A percentile compares a stretch with the other conserved stretches of the same genome.
phyloP scores from a whole-genome alignment of 164 flowering plant species.

The Santalum album region DNA sequence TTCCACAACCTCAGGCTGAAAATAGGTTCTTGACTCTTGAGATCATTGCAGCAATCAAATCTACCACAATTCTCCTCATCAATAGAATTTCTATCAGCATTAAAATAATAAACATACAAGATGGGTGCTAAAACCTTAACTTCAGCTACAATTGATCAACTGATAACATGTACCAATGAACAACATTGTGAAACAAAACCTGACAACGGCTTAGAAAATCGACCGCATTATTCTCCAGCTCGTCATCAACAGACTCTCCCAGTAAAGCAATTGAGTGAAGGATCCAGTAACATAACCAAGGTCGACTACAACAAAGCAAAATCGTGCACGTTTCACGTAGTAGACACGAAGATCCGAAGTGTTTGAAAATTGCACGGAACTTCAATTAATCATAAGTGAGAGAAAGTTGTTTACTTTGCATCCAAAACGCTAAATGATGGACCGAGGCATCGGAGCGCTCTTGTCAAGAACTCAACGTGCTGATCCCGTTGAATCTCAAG shows the following conservation, averaged over 20 bases:
- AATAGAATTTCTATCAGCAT: too few species aligned
- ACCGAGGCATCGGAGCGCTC: constrained; percentile 48
- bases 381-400: neutral
- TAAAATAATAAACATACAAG: too few species aligned
- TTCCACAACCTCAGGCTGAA: too few species aligned
- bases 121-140: too few species aligned
- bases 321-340: neutral
- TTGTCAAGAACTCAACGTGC: constrained; percentile 52
- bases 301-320: constrained; percentile 48
- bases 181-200: constrained; percentile 47
- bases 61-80: too few species aligned
- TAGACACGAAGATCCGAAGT: constrained; percentile 1
- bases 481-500: constrained; percentile 55
- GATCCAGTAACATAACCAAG: constrained; percentile 97
- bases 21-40: too few species aligned
- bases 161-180: too few species aligned
- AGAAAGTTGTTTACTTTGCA: constrained; percentile 46
- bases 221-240: constrained; percentile 42
- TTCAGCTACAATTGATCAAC: too few species aligned
- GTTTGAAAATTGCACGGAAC: neutral
- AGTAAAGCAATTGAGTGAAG: constrained; percentile 76
- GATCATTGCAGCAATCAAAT: too few species aligned
- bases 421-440: constrained; percentile 59
- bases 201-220: constrained; percentile 87
- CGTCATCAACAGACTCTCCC: constrained; percentile 58